Conservation (phyloP, 2,329 filamentous ascomycete genomes). For the Hymenoscyphus infarciens region DNA sequence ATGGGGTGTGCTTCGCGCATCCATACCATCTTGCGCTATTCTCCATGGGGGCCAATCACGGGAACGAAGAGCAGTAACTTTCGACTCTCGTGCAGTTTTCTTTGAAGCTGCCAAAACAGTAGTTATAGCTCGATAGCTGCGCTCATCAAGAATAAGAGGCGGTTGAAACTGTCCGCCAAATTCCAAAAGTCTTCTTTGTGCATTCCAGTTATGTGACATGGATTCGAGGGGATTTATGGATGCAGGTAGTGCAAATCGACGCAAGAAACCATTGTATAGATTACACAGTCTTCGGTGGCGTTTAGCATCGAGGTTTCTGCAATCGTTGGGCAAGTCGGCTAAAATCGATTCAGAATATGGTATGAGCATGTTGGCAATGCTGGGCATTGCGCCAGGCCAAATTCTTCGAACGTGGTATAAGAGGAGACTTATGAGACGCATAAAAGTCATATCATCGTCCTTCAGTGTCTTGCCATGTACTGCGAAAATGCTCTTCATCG, state of each 20-base stretch:
- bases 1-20: slow-evolving; percentile 49
- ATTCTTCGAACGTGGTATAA: slow-evolving; percentile 30
- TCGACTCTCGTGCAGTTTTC: slow-evolving; percentile 50
- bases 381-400: slow-evolving; percentile 29
- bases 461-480: neutral
- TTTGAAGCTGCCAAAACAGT: slow-evolving; percentile 50
- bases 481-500: neutral
- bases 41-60: slow-evolving; percentile 60
- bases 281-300: slow-evolving; percentile 27
- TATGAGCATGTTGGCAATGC: slow-evolving; percentile 27
- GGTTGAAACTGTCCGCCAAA: slow-evolving; percentile 47
- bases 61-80: slow-evolving; percentile 46
- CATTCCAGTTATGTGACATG: slow-evolving; percentile 53
- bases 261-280: slow-evolving; percentile 43
- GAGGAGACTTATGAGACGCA: slow-evolving; percentile 24
- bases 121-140: slow-evolving; percentile 53
- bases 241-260: slow-evolving; percentile 38
- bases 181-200: slow-evolving; percentile 51
- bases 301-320: slow-evolving; percentile 8
- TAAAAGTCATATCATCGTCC: slow-evolving; percentile 21
- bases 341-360: slow-evolving; percentile 20
- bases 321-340: slow-evolving; percentile 5
- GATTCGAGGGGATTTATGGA: slow-evolving; percentile 36
- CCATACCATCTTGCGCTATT: slow-evolving; percentile 54
- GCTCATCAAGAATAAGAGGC: slow-evolving; percentile 48